A percentile compares a stretch with the other conserved stretches of the same genome.
These are phyloP conservation scores for Piper longum DNA, from an alignment of 164 flowering plant genomes.

Conservation along the genomic window DNA sequence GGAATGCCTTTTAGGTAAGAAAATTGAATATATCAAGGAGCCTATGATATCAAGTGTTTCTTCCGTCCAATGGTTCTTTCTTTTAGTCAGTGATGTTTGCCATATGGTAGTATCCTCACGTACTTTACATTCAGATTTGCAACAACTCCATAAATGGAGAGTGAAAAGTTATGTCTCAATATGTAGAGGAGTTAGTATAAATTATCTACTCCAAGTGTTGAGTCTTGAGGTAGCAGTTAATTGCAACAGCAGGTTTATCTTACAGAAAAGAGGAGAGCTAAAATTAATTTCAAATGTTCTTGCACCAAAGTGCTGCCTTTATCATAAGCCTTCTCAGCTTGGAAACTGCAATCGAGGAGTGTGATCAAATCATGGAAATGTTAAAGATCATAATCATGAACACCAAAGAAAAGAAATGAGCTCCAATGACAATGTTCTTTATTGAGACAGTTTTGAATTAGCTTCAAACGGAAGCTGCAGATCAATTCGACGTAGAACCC, in stretches of 20 bases:
- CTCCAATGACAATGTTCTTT: slow-evolving; percentile 9
- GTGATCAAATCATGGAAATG: background rate
- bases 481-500: slow-evolving; percentile 7
- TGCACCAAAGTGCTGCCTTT: background rate
- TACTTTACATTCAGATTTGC: background rate
- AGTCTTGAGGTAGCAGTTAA: background rate
- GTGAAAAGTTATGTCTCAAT: background rate
- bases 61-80: background rate
- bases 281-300: too few species aligned
- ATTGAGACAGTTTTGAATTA: slow-evolving; percentile 7
- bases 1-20: background rate
- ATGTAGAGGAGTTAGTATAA: background rate
- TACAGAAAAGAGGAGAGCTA: background rate
- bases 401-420: slow-evolving; percentile 8
- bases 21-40: background rate
- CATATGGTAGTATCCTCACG: background rate
- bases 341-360: background rate
- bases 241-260: too few species aligned
- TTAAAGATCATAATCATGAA: background rate
- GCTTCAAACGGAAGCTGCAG: slow-evolving; percentile 8
- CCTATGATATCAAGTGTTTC: background rate
- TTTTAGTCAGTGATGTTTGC: background rate
- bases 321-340: background rate
- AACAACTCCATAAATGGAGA: background rate
- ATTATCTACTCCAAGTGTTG: background rate